Evolutionary conservation across 257 asterid species (phyloP), one percentile per base, ranked within the genome.

Genomic region (Linaria vulgaris): DNA sequence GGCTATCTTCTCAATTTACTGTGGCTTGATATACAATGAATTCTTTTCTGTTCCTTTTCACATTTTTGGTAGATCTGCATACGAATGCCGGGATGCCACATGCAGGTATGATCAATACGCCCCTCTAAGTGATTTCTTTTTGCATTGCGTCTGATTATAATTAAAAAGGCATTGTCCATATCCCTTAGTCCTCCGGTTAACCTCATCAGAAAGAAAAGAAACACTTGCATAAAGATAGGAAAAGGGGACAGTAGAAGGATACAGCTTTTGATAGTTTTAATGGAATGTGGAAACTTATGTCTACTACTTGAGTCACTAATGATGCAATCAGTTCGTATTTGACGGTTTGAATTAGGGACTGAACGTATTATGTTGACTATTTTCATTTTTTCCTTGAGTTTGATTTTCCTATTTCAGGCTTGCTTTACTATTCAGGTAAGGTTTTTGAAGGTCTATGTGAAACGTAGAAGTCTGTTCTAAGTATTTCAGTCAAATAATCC

Each of bases 41-140:
- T 94, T 94, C 77, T 94, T 94, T 78, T 94, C 99, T 13, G 88
- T 94, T 64, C 97, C 99, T 20, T 90, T 90, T 80, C 95, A 90
- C 83, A 87, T 94, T 74, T 94, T 94, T 84, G 97, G 99, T 66
- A 70, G 66, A 67, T 90, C 99, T 69, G 99, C 99, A 67, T 94
- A 85, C 74, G 74, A 65, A 80, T 94, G 99, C 74, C 87, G 95
- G 52, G 99, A 88, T 69, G 68, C 82, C 49, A 73, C 90, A n/a
- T 94, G 99, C 95, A 94, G 99, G 99, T 94, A 79, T 37, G 48
- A 45, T 57, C 24, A 49, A 51, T 61, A 24, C 55, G 61, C 59
- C 63, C 6, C 38, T 48, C 65, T 61, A 64, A 49, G 63, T 48
- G 24, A 39, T 25, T 61, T 62, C 20, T 22, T 11, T 27, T 27